phyloP scores from a whole-genome alignment of 1,284 basidiomycete species.

The Calocybe gambosa region DNA sequence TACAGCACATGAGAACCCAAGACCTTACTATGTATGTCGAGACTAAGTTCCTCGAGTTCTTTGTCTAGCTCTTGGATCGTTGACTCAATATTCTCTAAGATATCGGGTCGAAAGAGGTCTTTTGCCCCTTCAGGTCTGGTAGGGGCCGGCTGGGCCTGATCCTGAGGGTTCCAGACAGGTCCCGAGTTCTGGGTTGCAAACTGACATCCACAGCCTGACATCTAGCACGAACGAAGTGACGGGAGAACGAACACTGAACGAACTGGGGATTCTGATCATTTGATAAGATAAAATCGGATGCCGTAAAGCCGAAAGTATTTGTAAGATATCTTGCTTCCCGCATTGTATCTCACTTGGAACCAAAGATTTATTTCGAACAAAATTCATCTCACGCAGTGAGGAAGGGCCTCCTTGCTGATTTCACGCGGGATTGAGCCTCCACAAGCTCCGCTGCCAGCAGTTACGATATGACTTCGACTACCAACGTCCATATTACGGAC shows the following conservation, averaged over 20 bases:
- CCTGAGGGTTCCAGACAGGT: slow-evolving; percentile 29
- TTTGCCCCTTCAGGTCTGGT: slow-evolving; percentile 20
- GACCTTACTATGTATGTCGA: slow-evolving; percentile 59
- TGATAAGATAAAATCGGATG: slow-evolving; percentile 11
- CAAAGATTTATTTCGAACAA: too few relatives aligned
- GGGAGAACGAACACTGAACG: background rate
- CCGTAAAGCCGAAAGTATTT: background rate
- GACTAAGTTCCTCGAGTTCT: slow-evolving; percentile 53
- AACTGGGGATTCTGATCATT: background rate
- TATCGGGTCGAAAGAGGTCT: slow-evolving; percentile 35
- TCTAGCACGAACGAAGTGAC: background rate
- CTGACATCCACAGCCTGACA: slow-evolving; percentile 15
- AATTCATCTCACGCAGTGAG: too few relatives aligned
- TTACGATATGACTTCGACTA: slow-evolving; percentile 19
- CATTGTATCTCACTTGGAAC: too few relatives aligned
- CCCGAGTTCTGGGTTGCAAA: slow-evolving; percentile 9
- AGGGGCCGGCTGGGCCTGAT: slow-evolving; percentile 22
- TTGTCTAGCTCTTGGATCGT: slow-evolving; percentile 48
- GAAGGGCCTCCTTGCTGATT: too few relatives aligned
- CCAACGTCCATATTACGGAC: slow-evolving; percentile 39
- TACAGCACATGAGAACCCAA: background rate
- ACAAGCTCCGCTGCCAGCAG: background rate
- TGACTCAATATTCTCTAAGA: slow-evolving; percentile 49
- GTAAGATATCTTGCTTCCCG: background rate
- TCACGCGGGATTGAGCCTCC: too few relatives aligned